Evolutionary conservation across 129 eudicot species (phyloP), one percentile per base, ranked within the genome.

Genomic region (Tagetes erecta): DNA sequence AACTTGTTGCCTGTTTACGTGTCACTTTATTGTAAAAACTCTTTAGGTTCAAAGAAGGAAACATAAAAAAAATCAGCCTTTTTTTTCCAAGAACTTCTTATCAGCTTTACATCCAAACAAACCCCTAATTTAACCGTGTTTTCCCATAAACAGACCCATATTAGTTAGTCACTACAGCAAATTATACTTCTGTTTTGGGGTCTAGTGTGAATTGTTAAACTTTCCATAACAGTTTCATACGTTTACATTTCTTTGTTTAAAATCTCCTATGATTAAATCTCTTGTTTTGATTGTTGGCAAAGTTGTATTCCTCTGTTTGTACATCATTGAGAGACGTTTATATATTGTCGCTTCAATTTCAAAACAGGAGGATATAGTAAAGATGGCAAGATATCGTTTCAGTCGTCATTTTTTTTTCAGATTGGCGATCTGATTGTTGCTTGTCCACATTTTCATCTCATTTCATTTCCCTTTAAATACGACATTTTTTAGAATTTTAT

Each of bases 311-410:
- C 83, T 72, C 73, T 79, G 74, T 79, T 66, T 6, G 72, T 79
- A 31, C 11, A 10, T 62, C 9, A 42, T 39, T 79, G 83, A 72
- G 36, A 36, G 74, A 55, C 74, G 55, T 44, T 9, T 3, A 72
- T 14, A 3, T 40, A 63, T 79, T 65, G 83, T 72, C 78, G 72
- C 67, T 0, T 79, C 83, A 66, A 44, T n/a, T 35, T 2, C 9
- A 65, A 30, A 72, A 56, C 83, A 44, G 39, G 46, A 65, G 83
- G 83, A 79, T 79, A 79, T 12, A 79, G 74, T 65, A 79, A 79
- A 79, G 83, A 73, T 79, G 78, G 83, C 83, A 31, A 76, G 87
- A 84, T 84, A 84, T 84, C 87, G 87, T 80, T 84, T 84, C 87
- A 84, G 72, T 76, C 87, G 87, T 76, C 46, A 67, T 64, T 47